phyloP scores from a whole-genome alignment of 2,329 filamentous ascomycete genomes.

The Sphaerostilbella broomeana region DNA sequence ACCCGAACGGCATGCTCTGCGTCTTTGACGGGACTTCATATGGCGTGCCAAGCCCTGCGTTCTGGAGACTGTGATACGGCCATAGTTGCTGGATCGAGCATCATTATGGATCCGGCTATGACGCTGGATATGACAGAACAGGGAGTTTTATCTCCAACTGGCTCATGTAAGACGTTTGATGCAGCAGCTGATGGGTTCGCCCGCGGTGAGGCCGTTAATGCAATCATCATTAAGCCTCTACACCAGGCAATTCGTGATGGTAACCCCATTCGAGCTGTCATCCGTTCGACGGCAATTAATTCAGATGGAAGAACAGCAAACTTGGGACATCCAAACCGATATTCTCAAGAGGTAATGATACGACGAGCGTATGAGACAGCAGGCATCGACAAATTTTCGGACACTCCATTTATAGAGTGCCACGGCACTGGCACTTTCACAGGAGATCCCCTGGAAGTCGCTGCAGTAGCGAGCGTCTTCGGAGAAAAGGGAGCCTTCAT shows the following conservation, averaged over 20 bases:
- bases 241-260: constrained; percentile 40
- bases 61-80: constrained; percentile 22
- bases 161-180: constrained; percentile 33
- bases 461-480: constrained; percentile 27
- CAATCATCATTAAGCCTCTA: constrained; percentile 41
- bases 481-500: constrained; percentile 21
- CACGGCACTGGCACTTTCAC: constrained; percentile 35
- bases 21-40: constrained; percentile 29
- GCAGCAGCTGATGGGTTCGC: constrained; percentile 43
- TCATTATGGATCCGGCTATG: constrained; percentile 25
- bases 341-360: constrained; percentile 29
- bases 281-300: constrained; percentile 32
- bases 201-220: constrained; percentile 41
- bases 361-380: constrained; percentile 24
- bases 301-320: constrained; percentile 37
- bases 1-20: constrained; percentile 36
- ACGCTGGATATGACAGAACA: constrained; percentile 25
- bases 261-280: constrained; percentile 36
- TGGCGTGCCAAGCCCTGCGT: constrained; percentile 27
- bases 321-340: constrained; percentile 33
- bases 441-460: constrained; percentile 32
- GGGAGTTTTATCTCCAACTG: constrained; percentile 30
- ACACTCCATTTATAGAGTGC: constrained; percentile 31
- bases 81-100: constrained; percentile 26
- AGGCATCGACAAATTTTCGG: constrained; percentile 17